Evolutionary conservation across 768 basidiomycete species (phyloP), one percentile per base, ranked within the genome.

Genomic region (Termitomyces eurrhizus): DNA sequence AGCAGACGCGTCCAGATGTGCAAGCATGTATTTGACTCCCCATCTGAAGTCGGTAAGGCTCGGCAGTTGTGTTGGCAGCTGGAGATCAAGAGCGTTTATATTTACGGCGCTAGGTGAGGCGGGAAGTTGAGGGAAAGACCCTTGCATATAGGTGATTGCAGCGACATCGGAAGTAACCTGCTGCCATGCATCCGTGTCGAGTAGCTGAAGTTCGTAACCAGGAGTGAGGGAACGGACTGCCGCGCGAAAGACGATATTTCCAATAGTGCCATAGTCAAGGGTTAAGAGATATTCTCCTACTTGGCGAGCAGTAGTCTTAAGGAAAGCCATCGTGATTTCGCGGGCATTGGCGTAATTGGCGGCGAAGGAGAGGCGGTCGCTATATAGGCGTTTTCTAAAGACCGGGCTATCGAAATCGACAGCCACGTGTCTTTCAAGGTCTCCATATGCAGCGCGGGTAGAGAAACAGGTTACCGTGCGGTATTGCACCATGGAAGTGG

Each of bases 221-320:
- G 60, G 56, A 4, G 61, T 62, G 45, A 62, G 52, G 9, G 56
- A 46, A 18, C 61, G 61, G 24, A 62, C 61, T 16, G 45, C 45
- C 33, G 61, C 61, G 45, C 57, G 61, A n/a, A 62, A 33, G 18
- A 42, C 46, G 18, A 58, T 53, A 48, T 62, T 62, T 26, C 42
- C 42, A 21, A 62, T 41, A 36, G 61, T 49, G 14, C 37, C 39
- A 32, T 49, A 45, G 16, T 57, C 61, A 2, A 62, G 36, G 7
- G 56, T 57, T 7, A 16, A 18, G 9, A 61, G 54, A 18, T 42
- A 51, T 5, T 39, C 14, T 29, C 21, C 42, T 18, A 52, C 32
- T 51, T 18, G 32, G 35, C 32, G 41, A 41, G 42, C 29, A n/a
- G 60, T 14, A 24, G 24, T 32, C 12, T 50, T 35, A n/a, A 60